These are phyloP conservation scores for Leptographium lundbergii DNA, from an alignment of 2,329 filamentous ascomycete genomes.

Conservation along the genomic window DNA sequence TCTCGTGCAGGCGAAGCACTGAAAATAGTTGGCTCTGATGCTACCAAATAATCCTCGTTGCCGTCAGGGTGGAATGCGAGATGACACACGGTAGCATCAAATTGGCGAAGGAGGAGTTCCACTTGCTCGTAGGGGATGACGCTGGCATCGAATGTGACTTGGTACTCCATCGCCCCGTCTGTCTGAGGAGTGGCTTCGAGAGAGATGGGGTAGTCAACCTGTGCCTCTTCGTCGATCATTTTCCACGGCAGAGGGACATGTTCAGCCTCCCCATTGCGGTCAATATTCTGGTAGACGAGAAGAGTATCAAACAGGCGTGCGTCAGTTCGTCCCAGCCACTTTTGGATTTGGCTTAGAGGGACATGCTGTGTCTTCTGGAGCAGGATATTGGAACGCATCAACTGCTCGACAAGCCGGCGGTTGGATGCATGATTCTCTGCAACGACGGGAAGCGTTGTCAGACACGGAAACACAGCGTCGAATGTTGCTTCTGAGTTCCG, in stretches of 20 bases:
- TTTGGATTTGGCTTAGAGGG: conserved; percentile 59
- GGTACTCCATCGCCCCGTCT: conserved; percentile 39
- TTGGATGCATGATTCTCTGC: conserved; percentile 44
- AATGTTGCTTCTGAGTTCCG: conserved; percentile 49
- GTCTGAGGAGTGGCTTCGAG: conserved; percentile 57
- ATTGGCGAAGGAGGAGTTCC: conserved; percentile 52
- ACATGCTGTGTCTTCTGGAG: conserved; percentile 60
- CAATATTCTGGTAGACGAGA: conserved; percentile 64
- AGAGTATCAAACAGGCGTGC: conserved; percentile 70
- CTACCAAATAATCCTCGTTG: conserved; percentile 25
- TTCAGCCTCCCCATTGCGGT: conserved; percentile 4
- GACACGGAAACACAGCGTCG: conserved; percentile 58
- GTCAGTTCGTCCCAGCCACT: conserved; percentile 52
- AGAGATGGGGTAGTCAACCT: conserved; percentile 67
- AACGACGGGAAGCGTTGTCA: conserved; percentile 67
- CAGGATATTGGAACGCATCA: conserved; percentile 52
- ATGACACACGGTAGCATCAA: conserved; percentile 52
- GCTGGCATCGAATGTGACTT: conserved; percentile 52
- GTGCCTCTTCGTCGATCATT: conserved; percentile 51
- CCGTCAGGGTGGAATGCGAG: conserved; percentile 38
- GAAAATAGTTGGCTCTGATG: conserved; percentile 29
- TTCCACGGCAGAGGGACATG: conserved; percentile 36
- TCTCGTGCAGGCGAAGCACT: conserved; percentile 54
- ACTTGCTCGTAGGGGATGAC: conserved; percentile 59
- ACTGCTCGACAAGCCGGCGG: conserved; percentile 40